phyloP scores from a whole-genome alignment of 768 basidiomycete species.

The Scleroderma citrinum region DNA sequence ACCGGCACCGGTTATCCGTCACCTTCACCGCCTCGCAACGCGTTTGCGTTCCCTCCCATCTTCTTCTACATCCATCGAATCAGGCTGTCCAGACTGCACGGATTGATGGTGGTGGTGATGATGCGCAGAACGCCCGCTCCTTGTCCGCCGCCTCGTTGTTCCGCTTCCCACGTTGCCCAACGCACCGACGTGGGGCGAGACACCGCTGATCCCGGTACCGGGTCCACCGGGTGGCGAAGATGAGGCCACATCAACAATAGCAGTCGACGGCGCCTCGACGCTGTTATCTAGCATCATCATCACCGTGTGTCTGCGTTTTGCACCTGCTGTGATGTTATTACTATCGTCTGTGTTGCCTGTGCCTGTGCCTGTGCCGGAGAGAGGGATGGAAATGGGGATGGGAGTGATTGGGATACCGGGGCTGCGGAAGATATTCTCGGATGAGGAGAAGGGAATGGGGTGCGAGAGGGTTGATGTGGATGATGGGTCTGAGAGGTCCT shows the following conservation, averaged over 20 bases:
- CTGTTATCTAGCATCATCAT: constrained; percentile 71
- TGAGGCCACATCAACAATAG: constrained; percentile 31
- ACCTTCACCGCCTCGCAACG: constrained; percentile 50
- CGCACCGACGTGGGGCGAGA: too few species aligned
- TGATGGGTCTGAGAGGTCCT: constrained; percentile 20
- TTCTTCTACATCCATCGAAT: constrained; percentile 74
- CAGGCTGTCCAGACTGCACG: constrained; percentile 33
- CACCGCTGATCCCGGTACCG: constrained; percentile 15
- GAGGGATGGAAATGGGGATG: constrained; percentile 20
- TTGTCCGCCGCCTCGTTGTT: constrained; percentile 53
- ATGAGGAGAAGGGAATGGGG: constrained; percentile 18
- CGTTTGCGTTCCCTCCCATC: constrained; percentile 72
- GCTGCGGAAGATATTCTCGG: constrained; percentile 25
- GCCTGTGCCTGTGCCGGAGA: too few species aligned
- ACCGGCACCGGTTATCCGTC: too few species aligned
- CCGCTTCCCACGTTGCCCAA: constrained; percentile 19
- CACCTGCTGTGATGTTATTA: constrained; percentile 42
- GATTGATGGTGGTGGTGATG: constrained; percentile 30
- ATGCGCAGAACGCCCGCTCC: constrained; percentile 40
- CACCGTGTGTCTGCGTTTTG: constrained; percentile 71
- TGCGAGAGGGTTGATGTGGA: constrained; percentile 15
- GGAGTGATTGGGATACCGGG: constrained; percentile 18
- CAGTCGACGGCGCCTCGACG: constrained; percentile 24
- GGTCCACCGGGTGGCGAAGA: constrained; percentile 18
- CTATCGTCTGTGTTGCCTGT: not conserved